Evolutionary conservation across 345 rosid genomes (phyloP).

Genomic region (Arabis alpina): DNA sequence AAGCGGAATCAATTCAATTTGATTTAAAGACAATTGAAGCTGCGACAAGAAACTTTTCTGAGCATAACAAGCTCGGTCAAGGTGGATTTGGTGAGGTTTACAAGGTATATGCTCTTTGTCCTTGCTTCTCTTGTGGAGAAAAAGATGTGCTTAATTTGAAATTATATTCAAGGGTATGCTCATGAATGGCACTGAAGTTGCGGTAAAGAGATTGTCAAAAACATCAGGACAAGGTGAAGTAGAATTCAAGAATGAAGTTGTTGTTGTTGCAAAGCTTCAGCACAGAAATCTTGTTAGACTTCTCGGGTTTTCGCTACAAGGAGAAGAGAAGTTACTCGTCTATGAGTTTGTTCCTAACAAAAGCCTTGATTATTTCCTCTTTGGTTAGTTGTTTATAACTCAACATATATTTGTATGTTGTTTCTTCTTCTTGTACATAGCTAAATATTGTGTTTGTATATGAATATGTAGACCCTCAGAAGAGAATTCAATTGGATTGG

Average conservation of each 20-base stretch:
- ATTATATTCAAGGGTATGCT: constrained; percentile 30
- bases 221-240: constrained; percentile 52
- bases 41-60: constrained; percentile 56
- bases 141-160: not conserved
- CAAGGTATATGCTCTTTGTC: constrained; percentile 42
- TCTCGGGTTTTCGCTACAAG: constrained; percentile 51
- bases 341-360: constrained; percentile 52
- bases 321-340: constrained; percentile 48
- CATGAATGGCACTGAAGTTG: constrained; percentile 44
- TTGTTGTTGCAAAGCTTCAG: constrained; percentile 53
- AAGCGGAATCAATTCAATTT: constrained; percentile 51
- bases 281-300: constrained; percentile 58
- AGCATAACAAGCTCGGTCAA: constrained; percentile 56
- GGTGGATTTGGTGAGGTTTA: constrained; percentile 76
- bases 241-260: constrained; percentile 56
- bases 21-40: constrained; percentile 48
- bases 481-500: constrained; percentile 25
- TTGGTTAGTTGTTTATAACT: constrained; percentile 1
- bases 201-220: constrained; percentile 49
- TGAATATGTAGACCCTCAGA: constrained; percentile 32
- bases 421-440: not conserved
- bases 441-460: not conserved
- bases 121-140: not conserved
- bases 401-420: not conserved
- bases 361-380: constrained; percentile 49